These are phyloP conservation scores for Diplogelasinospora grovesii DNA, from an alignment of 495 filamentous ascomycete genomes.

Conservation along the genomic window DNA sequence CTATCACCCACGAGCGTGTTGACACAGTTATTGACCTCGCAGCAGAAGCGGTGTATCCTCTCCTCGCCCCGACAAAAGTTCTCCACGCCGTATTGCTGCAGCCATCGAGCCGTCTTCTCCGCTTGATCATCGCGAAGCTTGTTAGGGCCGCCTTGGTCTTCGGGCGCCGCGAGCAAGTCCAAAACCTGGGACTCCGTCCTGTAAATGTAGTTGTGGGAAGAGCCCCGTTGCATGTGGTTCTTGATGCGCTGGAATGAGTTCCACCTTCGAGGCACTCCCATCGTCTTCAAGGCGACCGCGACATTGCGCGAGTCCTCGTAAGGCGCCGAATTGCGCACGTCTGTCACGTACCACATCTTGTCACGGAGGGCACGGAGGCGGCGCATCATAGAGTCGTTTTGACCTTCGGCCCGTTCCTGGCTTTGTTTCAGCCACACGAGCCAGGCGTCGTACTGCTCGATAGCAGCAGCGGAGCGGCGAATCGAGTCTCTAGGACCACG, in stretches of 20 bases:
- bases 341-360: slow-evolving; percentile 99
- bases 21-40: slow-evolving; percentile 83
- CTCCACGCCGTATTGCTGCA: slow-evolving; percentile 73
- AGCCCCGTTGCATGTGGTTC: slow-evolving; percentile 49
- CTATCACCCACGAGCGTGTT: slow-evolving; percentile 81
- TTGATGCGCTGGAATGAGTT: slow-evolving; percentile 47
- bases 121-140: slow-evolving; percentile 96
- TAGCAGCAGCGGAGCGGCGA: slow-evolving; percentile 55
- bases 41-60: slow-evolving; percentile 87
- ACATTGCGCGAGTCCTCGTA: slow-evolving; percentile 89
- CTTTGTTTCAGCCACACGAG: slow-evolving; percentile 68
- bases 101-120: slow-evolving; percentile 77
- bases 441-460: slow-evolving; percentile 70
- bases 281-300: slow-evolving; percentile 81
- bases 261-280: slow-evolving; percentile 59
- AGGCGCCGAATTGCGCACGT: slow-evolving; percentile 82
- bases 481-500: slow-evolving; percentile 62
- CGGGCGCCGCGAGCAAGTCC: slow-evolving; percentile 75
- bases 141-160: slow-evolving; percentile 82
- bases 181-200: slow-evolving; percentile 82
- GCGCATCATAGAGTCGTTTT: slow-evolving; percentile 61
- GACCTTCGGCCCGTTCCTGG: slow-evolving; percentile 60
- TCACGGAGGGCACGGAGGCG: slow-evolving; percentile 64
- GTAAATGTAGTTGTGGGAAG: slow-evolving; percentile 63
- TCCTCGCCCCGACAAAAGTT: slow-evolving; percentile 97